phyloP scores from a whole-genome alignment of 441 rosid genomes.

The Adansonia gregorii region DNA sequence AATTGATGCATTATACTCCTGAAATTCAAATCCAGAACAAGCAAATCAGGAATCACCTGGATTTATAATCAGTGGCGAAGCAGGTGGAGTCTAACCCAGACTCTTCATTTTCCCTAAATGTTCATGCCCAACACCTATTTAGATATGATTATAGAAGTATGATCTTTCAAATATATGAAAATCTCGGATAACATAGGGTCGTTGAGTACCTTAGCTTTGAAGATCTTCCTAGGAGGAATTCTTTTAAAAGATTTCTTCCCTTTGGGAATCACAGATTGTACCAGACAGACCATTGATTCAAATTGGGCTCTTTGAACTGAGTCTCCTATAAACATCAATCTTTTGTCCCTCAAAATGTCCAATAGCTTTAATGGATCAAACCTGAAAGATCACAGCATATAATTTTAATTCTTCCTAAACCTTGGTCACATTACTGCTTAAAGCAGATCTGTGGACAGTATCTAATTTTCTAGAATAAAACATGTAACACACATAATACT shows the following conservation, averaged over 20 bases:
- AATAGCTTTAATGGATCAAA: slow-evolving; percentile 76
- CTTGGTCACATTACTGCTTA: no score
- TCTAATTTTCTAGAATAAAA: no score
- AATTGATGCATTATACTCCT: slow-evolving; percentile 81
- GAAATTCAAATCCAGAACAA: slow-evolving; percentile 22
- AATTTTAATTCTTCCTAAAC: neutral
- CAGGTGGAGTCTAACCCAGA: no score
- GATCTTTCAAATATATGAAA: no score
- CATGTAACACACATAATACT: no score
- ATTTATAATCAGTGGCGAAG: neutral
- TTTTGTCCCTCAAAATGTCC: slow-evolving; percentile 69
- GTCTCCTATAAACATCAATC: slow-evolving; percentile 90
- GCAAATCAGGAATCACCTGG: neutral
- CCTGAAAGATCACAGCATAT: slow-evolving; percentile 44
- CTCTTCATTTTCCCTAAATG: no score
- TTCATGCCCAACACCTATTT: no score
- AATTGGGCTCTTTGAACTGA: slow-evolving; percentile 87
- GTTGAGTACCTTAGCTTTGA: slow-evolving; percentile 64
- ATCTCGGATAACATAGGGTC: no score
- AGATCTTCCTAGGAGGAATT: slow-evolving; percentile 88
- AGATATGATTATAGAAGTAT: no score
- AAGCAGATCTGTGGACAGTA: neutral
- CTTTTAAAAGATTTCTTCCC: slow-evolving; percentile 67
- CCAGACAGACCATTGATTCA: slow-evolving; percentile 84
- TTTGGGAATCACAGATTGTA: slow-evolving; percentile 75